Base-by-base conservation (phyloP, 2,329 filamentous ascomycete genomes). In the Ophiostoma piceae region DNA sequence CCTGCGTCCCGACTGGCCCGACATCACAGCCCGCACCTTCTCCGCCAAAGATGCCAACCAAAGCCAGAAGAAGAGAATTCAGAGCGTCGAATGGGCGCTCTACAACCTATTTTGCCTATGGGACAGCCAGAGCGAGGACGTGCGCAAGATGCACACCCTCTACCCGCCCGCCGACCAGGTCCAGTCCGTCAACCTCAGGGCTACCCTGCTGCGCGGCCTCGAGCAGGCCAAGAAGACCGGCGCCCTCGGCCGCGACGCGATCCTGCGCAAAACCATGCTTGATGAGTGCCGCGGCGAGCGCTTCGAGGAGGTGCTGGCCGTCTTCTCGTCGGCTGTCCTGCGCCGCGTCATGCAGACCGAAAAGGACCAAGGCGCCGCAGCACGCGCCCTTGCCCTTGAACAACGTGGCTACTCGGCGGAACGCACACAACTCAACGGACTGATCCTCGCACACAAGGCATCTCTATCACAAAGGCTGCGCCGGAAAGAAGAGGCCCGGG, bases 261-360 rank as follows among this genome's bases (percentile, higher is more conserved):
- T 96, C 0, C 80, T 98, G 41, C 88, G 95, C 68, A 97, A 97
- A 81, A 96, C 92, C 0, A 97, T 97, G 92, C 83, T 99, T 68
- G 95, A 99, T 77, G 94, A 99, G 75, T 99, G 95, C 80, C 94
- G 91, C 74, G 94, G 94, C 6, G 93, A 97, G 69, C 89, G 92
- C 73, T 87, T 98, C 69, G 93, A 94, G 77, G 95, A 99, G 76
- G 81, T 97, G 1, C 83, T 98, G 37, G 88, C 92, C 2, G 84
- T 88, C 0, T 96, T 99, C 75, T 97, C 94, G 1, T 91, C 91
- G 16, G 86, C 88, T 0, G 93, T 97, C 0, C 78, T 98, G 72
- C 91, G 91, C 76, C 92, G 90, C 76, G 79, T 86, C 0, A n/a
- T 37, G 19, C 47, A 29, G 22, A 8, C 39, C 2, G 64, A 66